Evolutionary conservation across 208 protist species (phyloP).

Genomic region (Trypanosoma grayi): DNA sequence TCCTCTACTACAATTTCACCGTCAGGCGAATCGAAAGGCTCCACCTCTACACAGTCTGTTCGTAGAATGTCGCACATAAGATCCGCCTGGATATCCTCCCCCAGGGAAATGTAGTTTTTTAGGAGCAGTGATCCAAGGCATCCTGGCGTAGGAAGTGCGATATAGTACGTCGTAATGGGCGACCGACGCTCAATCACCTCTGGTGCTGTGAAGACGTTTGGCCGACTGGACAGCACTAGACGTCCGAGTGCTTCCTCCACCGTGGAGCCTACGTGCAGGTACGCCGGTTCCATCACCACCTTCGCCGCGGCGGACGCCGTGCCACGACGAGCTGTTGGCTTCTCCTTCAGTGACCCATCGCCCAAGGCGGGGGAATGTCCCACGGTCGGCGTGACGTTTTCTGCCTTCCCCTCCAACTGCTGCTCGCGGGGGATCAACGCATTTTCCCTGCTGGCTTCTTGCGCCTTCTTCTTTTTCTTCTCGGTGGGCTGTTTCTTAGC

Average conservation of each 20-base stretch:
- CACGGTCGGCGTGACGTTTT: no score
- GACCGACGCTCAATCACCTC: slow-evolving; percentile 29
- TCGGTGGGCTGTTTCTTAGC: background rate
- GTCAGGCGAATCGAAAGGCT: slow-evolving; percentile 43
- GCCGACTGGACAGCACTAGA: slow-evolving; percentile 45
- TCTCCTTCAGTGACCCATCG: background rate
- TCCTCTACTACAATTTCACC: slow-evolving; percentile 49
- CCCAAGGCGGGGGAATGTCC: no score
- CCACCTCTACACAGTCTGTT: slow-evolving; percentile 66
- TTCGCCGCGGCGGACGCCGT: no score
- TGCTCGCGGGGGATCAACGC: no score
- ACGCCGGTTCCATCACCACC: slow-evolving; percentile 40
- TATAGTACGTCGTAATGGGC: slow-evolving; percentile 52
- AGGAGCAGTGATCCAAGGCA: slow-evolving; percentile 61
- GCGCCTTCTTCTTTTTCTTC: slow-evolving; percentile 6
- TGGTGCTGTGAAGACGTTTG: slow-evolving; percentile 61
- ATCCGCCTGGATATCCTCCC: slow-evolving; percentile 61
- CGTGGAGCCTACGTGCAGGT: slow-evolving; percentile 49
- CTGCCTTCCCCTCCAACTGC: slow-evolving; percentile 8
- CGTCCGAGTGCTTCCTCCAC: slow-evolving; percentile 63
- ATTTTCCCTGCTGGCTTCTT: background rate
- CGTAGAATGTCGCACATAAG: slow-evolving; percentile 76
- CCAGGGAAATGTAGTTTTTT: slow-evolving; percentile 54
- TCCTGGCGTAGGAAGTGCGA: slow-evolving; percentile 45
- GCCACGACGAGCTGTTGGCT: background rate